phyloP scores from a whole-genome alignment of 2,329 filamentous ascomycete species.

The Diaporthe ilicicola region DNA sequence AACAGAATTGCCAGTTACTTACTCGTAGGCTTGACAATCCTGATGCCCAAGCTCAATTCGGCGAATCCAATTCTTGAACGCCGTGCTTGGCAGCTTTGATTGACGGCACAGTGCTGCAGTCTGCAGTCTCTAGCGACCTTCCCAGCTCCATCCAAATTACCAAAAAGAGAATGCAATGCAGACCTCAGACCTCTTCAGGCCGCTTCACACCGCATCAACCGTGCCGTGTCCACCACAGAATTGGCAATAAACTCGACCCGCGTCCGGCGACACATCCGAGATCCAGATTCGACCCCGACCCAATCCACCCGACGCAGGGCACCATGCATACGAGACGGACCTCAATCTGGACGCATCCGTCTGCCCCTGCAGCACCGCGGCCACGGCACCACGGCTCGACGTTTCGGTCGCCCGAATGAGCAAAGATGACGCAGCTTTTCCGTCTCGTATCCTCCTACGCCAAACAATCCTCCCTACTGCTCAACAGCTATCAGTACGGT shows the following conservation, averaged over 20 bases:
- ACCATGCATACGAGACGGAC: background rate
- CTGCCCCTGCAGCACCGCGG: slow-evolving; percentile 18
- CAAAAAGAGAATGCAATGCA: background rate
- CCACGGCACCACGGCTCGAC: slow-evolving; percentile 10
- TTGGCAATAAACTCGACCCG: background rate
- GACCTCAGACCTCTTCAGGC: background rate
- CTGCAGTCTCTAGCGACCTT: background rate
- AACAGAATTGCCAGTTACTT: background rate
- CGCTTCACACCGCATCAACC: background rate
- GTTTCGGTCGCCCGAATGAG: background rate
- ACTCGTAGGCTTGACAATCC: background rate
- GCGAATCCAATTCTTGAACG: background rate
- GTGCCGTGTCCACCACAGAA: background rate
- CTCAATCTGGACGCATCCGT: slow-evolving; percentile 6
- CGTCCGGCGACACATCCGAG: background rate
- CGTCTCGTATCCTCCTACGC: background rate
- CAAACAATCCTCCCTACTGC: background rate
- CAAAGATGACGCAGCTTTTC: slow-evolving; percentile 6
- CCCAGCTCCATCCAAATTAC: background rate
- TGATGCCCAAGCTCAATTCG: background rate
- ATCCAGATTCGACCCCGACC: background rate
- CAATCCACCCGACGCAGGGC: background rate
- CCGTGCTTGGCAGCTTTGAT: background rate
- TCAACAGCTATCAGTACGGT: background rate
- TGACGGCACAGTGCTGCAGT: background rate